These are phyloP conservation scores for Pseudopyricularia cyperi DNA, from an alignment of 2,329 filamentous ascomycete genomes.

Conservation along the genomic window DNA sequence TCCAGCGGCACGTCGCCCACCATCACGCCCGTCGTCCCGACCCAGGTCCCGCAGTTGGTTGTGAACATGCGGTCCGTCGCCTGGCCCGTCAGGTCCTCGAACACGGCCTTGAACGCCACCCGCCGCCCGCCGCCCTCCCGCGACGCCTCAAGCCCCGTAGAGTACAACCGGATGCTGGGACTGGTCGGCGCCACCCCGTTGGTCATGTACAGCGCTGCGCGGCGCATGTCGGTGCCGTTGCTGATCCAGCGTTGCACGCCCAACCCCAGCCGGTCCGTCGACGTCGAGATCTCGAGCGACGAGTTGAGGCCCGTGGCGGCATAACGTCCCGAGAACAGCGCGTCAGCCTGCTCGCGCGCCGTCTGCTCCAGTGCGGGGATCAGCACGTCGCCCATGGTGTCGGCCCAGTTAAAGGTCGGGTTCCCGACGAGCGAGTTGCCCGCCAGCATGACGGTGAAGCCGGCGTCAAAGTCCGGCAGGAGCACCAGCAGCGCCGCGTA, in stretches of 20 bases:
- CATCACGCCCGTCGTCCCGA: constrained; percentile 10
- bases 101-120: constrained; percentile 18
- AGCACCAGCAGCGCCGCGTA: constrained; percentile 21
- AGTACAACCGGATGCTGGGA: constrained; percentile 17
- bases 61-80: constrained; percentile 6
- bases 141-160: constrained; percentile 14
- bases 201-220: constrained; percentile 11
- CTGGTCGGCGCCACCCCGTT: constrained; percentile 12
- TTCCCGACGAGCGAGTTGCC: constrained; percentile 12
- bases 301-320: constrained; percentile 13
- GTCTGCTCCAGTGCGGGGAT: constrained; percentile 16
- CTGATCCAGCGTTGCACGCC: constrained; percentile 17
- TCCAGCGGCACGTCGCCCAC: constrained; percentile 13
- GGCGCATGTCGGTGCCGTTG: constrained; percentile 17
- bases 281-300: constrained; percentile 15
- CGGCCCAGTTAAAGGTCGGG: constrained; percentile 14
- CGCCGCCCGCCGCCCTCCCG: constrained; percentile 12
- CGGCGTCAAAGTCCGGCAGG: constrained; percentile 19
- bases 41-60: constrained; percentile 13
- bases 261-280: constrained; percentile 14
- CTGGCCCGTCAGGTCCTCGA: constrained; percentile 14
- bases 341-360: constrained; percentile 14
- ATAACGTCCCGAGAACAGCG: constrained; percentile 14
- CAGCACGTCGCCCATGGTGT: constrained; percentile 14
- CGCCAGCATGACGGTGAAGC: constrained; percentile 19